phyloP scores from a whole-genome alignment of 164 flowering plant genomes.

The Vitis rotundifolia region DNA sequence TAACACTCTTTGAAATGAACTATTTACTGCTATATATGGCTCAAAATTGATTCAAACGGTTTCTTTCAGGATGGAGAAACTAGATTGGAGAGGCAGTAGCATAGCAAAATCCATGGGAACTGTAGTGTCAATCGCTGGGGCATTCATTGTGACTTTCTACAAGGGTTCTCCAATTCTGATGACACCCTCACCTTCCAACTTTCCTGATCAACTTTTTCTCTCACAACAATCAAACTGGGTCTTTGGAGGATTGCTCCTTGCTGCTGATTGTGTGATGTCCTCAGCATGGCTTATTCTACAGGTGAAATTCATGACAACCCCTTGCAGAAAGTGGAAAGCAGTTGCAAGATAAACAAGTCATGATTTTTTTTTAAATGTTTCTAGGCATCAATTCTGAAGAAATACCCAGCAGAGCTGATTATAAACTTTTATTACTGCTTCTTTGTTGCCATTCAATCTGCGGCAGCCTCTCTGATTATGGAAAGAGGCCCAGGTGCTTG shows the following conservation, averaged over 20 bases:
- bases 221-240: slow-evolving; percentile 40
- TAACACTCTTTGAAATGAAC: neutral
- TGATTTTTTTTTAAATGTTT: neutral
- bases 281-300: slow-evolving; percentile 44
- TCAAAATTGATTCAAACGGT: neutral
- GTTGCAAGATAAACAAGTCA: neutral
- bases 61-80: slow-evolving; percentile 44
- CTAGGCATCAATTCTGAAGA: slow-evolving; percentile 53
- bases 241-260: slow-evolving; percentile 48
- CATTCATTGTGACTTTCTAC: slow-evolving; percentile 48
- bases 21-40: neutral
- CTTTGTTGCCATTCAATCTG: slow-evolving; percentile 50
- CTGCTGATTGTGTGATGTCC: slow-evolving; percentile 30
- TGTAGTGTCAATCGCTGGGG: slow-evolving; percentile 46
- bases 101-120: slow-evolving; percentile 54
- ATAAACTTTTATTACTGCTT: slow-evolving; percentile 50
- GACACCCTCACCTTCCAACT: slow-evolving; percentile 10
- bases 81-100: slow-evolving; percentile 34
- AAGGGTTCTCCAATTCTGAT: slow-evolving; percentile 42
- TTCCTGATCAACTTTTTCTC: slow-evolving; percentile 10
- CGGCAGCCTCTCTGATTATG: slow-evolving; percentile 32
- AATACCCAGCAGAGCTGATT: slow-evolving; percentile 51
- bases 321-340: neutral
- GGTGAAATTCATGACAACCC: slow-evolving; percentile 24
- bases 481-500: slow-evolving; percentile 50